A percentile compares a stretch with the other conserved stretches of the same genome.
Evolutionary conservation across 2,329 filamentous ascomycete genomes (phyloP).

Genomic region (Rhynchosporium agropyri): DNA sequence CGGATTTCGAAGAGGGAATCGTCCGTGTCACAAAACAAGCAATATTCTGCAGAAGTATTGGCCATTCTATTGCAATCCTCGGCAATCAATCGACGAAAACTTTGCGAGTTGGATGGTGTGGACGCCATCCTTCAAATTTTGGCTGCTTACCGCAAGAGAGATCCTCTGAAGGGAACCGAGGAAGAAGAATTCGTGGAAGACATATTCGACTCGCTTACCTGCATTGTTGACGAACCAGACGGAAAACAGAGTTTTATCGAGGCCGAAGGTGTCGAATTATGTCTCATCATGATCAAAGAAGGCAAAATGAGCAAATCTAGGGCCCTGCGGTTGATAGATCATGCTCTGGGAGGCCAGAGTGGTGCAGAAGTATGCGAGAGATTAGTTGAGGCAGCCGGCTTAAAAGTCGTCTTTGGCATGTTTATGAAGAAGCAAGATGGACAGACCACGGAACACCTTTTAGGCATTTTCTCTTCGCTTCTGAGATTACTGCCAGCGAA

Average conservation of each 20-base stretch:
- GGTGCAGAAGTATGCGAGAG: conserved; percentile 69
- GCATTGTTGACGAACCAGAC: conserved; percentile 70
- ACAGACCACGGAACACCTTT: conserved; percentile 73
- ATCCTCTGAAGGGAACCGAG: conserved; percentile 81
- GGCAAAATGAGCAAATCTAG: conserved; percentile 80
- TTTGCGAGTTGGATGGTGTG: conserved; percentile 70
- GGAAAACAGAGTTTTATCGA: conserved; percentile 84
- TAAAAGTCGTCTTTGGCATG: conserved; percentile 82
- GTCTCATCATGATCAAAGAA: conserved; percentile 87
- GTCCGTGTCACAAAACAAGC: conserved; percentile 83
- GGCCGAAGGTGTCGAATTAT: conserved; percentile 89
- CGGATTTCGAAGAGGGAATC: conserved; percentile 72
- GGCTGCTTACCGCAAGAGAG: conserved; percentile 80
- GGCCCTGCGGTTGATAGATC: conserved; percentile 81
- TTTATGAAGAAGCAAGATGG: conserved; percentile 82
- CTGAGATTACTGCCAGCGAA: conserved; percentile 78
- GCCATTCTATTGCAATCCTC: conserved; percentile 86
- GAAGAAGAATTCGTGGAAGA: conserved; percentile 97
- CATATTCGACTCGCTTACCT: conserved; percentile 83
- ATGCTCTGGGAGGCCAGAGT: conserved; percentile 66
- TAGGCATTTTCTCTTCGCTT: conserved; percentile 83
- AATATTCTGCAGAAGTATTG: conserved; percentile 89
- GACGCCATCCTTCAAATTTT: conserved; percentile 82
- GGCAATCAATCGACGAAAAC: conserved; percentile 60
- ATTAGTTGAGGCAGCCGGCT: conserved; percentile 78